These are phyloP conservation scores for Glonium stellatum DNA, from an alignment of 495 filamentous ascomycete species.

Conservation along the genomic window DNA sequence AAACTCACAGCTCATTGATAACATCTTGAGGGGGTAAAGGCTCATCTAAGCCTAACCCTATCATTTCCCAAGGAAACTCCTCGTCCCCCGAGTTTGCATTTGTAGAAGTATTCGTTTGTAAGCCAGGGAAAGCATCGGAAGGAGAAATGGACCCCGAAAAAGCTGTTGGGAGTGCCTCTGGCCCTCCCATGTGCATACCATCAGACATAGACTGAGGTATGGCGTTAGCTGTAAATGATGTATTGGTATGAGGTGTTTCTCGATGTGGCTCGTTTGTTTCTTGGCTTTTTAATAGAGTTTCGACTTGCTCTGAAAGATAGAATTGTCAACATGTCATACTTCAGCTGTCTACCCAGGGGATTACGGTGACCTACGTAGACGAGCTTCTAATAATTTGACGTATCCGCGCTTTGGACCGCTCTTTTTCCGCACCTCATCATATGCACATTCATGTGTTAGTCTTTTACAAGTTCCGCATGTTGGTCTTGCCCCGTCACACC, in stretches of 20 bases:
- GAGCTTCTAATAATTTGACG: constrained; percentile 92
- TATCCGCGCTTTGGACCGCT: constrained; percentile 97
- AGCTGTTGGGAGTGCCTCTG: constrained; percentile 3
- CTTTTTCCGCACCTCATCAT: constrained; percentile 94
- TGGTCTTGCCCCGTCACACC: constrained; percentile 69
- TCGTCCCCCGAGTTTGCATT: constrained; percentile 28
- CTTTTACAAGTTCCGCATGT: constrained; percentile 90
- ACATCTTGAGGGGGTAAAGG: constrained; percentile 81
- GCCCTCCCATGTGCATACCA: constrained; percentile 3
- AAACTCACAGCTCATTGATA: constrained; percentile 77
- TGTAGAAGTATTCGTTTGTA: constrained; percentile 18
- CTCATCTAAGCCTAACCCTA: constrained; percentile 86
- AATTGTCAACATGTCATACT: not conserved
- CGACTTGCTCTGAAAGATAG: constrained; percentile 71
- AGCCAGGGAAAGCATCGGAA: constrained; percentile 21
- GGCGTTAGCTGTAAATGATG: constrained; percentile 16
- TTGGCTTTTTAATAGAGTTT: constrained; percentile 78
- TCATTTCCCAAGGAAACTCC: constrained; percentile 72
- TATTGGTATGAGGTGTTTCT: constrained; percentile 8
- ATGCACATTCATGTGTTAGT: constrained; percentile 83
- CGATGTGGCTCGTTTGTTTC: constrained; percentile 34
- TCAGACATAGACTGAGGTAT: constrained; percentile 7
- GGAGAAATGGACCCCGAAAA: constrained; percentile 23
- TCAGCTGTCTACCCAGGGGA: constrained; percentile 11
- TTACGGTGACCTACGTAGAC: constrained; percentile 62